Evolutionary conservation across 2,329 filamentous ascomycete species (phyloP), one percentile per base, ranked within the genome.

Genomic region (Ophiostoma piceae): DNA sequence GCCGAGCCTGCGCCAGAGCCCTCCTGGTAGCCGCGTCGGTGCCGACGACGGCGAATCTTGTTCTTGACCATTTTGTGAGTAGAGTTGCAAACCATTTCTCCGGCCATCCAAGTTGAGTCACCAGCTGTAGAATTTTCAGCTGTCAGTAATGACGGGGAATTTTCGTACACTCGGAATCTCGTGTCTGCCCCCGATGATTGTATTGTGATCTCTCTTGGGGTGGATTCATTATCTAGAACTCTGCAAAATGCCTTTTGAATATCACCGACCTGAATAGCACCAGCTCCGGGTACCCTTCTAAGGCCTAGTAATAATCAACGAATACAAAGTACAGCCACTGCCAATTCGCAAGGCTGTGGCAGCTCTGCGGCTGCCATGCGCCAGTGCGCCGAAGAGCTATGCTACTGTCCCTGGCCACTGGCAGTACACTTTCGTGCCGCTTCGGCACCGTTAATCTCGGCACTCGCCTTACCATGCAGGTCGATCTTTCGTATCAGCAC

Each of bases 1-100:
- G 62, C 62, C 62, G 62, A 65, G 62, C 35, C 62, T 57, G 51
- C 51, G 11, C 60, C 60, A 64, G 60, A 64, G 22, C 51, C 51
- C 11, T n/a, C 19, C 64, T 43, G 65, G 39, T 47, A 66, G 37
- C 65, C 65, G 65, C 22, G 2, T 47, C 65, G 65, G 65, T 16
- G 22, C 65, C 65, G 65, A 66, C 65, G 37, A 39, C 29, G 60
- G 51, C 51, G 16, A 37, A 64, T 16, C 29, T n/a, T 62, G 29
- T 19, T 35, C 11, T 8, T 3, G 22, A 1, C 5, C 35, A 11
- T 14, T 66, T 22, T 43, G 47, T 7, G 4, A 9, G n/a, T 16
- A 26, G 22, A 22, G 51, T 26, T 26, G 51, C 51, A 26, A 57
- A 37, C 60, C 60, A 37, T 64, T 37, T 64, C 60, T n/a, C 60